Percentiles rank a stretch among this genome's conserved stretches.
Evolutionary conservation across 345 rosid genomes (phyloP).

Genomic region (Raphanus raphanistrum): DNA sequence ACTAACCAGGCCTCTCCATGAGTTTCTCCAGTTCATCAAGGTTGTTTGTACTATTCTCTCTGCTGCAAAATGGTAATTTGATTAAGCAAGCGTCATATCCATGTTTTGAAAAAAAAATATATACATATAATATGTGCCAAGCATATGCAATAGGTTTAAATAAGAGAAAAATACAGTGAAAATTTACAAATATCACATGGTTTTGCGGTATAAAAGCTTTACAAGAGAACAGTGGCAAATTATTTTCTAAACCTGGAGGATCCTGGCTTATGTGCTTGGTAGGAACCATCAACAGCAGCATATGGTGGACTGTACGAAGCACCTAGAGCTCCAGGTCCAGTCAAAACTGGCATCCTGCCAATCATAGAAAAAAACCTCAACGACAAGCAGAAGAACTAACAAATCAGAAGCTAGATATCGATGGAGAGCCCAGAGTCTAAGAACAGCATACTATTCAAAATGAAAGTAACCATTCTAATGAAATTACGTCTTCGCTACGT

Average conservation of each 20-base stretch:
- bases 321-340: conserved; percentile 89
- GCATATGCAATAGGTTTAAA: background rate
- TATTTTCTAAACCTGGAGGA: conserved; percentile 58
- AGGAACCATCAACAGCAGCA: conserved; percentile 51
- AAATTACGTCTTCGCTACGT: background rate
- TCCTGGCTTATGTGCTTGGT: conserved; percentile 55
- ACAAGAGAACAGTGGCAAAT: background rate
- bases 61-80: conserved; percentile 26
- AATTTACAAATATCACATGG: background rate
- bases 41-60: conserved; percentile 22
- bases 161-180: background rate
- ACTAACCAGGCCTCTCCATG: conserved; percentile 38
- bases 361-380: conserved; percentile 30
- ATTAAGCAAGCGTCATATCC: background rate
- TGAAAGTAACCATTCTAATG: conserved; percentile 18
- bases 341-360: conserved; percentile 83
- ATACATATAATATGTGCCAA: conserved; percentile 1
- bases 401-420: conserved; percentile 8
- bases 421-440: background rate
- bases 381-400: background rate
- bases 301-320: conserved; percentile 79
- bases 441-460: background rate
- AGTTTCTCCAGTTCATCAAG: conserved; percentile 19
- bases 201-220: background rate
- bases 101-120: background rate